Base-by-base conservation (phyloP, 352 stramenopile species). In the Globisporangium viniferum region DNA sequence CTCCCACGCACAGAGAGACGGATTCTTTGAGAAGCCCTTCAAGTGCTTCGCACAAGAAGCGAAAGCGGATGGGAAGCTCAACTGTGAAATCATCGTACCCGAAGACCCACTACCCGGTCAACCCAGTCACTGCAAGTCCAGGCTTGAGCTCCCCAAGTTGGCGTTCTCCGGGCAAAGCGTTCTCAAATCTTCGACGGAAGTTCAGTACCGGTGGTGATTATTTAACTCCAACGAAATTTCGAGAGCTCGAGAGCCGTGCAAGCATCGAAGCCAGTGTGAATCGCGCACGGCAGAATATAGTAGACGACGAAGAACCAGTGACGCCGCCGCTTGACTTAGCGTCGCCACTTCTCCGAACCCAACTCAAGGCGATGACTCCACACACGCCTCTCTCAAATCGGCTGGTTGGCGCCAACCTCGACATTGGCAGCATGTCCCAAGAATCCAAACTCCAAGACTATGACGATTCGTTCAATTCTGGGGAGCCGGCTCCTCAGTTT, bases 321-420 rank as follows among this genome's bases (percentile, higher is more conserved):
- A 91, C 83, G 0, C 83, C 86, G 24, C 75, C 83, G 0, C 84
- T 93, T 18, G 80, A 88, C 62, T 74, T 94, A 75, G 73, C 80
- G n/a, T 95, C 88, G 20, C 88, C 88, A 1, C 73, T 95, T 59
- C 71, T 95, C 36, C 82, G 81, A 9, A 95, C 88, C 2, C 81
- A 91, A 66, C 75, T 95, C 10, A 93, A 92, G 66, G 88, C 81
- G 5, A 92, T 95, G 84, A 94, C 84, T 6, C 86, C 86, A 20
- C 84, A 91, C 60, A 95, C 88, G 6, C 88, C 88, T 62, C 69
- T 95, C 15, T 95, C 88, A 10, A 95, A 95, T 66, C 84, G 88
- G 2, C 75, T 95, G 2, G 88, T 93, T 2, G 88, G 86, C n/a
- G 88, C 86, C 5, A 91, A 79, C 35, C 65, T 91, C 18, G 80